A percentile compares a stretch with the other conserved stretches of the same genome.
These are phyloP conservation scores for Digitaria exilis DNA, from an alignment of 202 grass and related monocot genomes.

Conservation along the genomic window DNA sequence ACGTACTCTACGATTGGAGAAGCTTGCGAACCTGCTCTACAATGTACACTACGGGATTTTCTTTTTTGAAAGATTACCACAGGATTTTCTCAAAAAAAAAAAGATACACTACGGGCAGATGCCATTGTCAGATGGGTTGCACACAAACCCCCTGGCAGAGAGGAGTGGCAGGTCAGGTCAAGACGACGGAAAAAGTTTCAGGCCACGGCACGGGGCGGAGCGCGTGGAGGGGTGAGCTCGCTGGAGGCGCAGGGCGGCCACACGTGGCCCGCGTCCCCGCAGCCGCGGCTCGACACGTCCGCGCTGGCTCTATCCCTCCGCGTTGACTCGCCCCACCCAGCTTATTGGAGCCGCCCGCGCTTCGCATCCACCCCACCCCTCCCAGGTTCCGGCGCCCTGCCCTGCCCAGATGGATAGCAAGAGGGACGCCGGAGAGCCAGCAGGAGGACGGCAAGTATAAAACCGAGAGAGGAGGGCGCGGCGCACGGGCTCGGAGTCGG, in stretches of 20 bases:
- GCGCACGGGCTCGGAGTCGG: neutral
- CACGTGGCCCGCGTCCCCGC: neutral
- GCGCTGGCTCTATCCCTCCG: neutral
- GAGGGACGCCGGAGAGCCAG: neutral
- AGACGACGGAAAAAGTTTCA: too few species aligned
- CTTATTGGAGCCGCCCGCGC: neutral
- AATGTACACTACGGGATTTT: too few species aligned
- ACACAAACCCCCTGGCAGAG: too few species aligned
- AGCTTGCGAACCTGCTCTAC: too few species aligned
- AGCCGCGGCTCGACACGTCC: neutral
- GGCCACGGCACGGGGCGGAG: too few species aligned
- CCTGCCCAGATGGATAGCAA: neutral
- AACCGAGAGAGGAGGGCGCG: neutral
- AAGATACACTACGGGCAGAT: too few species aligned
- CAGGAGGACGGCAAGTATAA: neutral
- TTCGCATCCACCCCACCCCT: neutral
- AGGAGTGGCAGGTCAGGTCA: too few species aligned
- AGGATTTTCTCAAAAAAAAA: too few species aligned
- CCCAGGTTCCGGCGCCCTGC: slow-evolving; percentile 28
- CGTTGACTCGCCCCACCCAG: neutral
- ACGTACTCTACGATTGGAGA: too few species aligned
- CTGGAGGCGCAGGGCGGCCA: neutral
- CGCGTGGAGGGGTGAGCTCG: neutral
- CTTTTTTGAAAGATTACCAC: too few species aligned
- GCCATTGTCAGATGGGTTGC: too few species aligned